phyloP scores from a whole-genome alignment of 192 early-diverging fungal species.

The Glomus cerebriforme region DNA sequence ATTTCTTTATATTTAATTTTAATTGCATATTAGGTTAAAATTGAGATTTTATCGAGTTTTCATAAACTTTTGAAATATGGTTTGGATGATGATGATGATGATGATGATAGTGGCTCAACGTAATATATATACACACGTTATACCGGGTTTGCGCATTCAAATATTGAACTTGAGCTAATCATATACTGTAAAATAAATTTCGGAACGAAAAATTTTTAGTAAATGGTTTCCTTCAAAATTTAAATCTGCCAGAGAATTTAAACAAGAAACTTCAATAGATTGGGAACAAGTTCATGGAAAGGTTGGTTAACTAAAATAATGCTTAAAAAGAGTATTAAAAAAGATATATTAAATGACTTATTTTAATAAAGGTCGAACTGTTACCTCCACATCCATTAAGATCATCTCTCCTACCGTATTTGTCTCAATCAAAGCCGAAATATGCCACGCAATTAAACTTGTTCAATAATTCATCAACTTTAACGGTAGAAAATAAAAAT shows the following conservation, averaged over 20 bases:
- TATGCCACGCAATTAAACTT: conserved; percentile 31
- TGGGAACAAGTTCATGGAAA: conserved; percentile 10
- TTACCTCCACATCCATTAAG: conserved; percentile 26
- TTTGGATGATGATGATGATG: not conserved
- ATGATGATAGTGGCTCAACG: not conserved
- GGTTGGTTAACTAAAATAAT: not conserved
- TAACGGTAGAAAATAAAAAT: conserved; percentile 11
- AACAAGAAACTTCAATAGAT: not conserved
- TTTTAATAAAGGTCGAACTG: not conserved
- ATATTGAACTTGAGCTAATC: not conserved
- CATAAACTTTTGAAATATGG: conserved; percentile 15
- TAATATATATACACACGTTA: not conserved
- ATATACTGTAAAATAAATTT: not conserved
- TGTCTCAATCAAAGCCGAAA: conserved; percentile 23
- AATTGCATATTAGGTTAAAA: not conserved
- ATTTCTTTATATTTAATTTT: too few species aligned
- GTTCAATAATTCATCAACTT: conserved; percentile 35
- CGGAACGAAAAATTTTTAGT: conserved; percentile 35
- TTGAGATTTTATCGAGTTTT: conserved; percentile 20
- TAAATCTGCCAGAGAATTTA: not conserved
- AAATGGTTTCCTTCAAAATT: conserved; percentile 42
- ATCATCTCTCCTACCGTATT: conserved; percentile 31
- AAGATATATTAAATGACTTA: not conserved
- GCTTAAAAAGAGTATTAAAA: not conserved
- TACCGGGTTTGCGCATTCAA: too few species aligned